Percentiles rank a stretch among this genome's conserved stretches.
Conservation (phyloP, 805 yeast genomes). For the Saccharomycopsis oosterbeekiorum region DNA sequence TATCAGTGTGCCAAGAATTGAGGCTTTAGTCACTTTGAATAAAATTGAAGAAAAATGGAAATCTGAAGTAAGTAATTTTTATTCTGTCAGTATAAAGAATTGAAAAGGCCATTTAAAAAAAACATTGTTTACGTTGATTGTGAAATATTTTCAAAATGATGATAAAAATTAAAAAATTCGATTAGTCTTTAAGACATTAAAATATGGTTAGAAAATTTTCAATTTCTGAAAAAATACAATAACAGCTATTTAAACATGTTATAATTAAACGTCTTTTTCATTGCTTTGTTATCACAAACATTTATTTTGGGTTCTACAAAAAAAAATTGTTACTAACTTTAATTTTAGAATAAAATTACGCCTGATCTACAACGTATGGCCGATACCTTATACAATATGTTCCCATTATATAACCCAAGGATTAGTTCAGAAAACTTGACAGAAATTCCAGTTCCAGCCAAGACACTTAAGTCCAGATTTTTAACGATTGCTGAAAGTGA, state of each 20-base stretch:
- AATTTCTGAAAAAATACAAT: slow-evolving; percentile 20
- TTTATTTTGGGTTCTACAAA: neutral
- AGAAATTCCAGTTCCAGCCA: slow-evolving; percentile 87
- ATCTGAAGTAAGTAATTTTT: slow-evolving; percentile 42
- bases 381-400: slow-evolving; percentile 60
- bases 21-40: slow-evolving; percentile 69
- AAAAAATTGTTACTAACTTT: slow-evolving; percentile 29
- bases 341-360: slow-evolving; percentile 35
- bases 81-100: neutral
- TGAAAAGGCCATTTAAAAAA: too few species aligned
- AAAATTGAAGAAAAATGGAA: slow-evolving; percentile 56
- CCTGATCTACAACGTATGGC: slow-evolving; percentile 53
- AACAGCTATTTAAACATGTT: neutral
- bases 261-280: neutral
- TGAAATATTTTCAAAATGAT: slow-evolving; percentile 26
- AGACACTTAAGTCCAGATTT: slow-evolving; percentile 73
- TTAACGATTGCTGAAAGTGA: slow-evolving; percentile 87
- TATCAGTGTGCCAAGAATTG: slow-evolving; percentile 74
- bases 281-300: neutral
- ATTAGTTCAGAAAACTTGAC: slow-evolving; percentile 62
- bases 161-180: slow-evolving; percentile 41
- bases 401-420: slow-evolving; percentile 56
- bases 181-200: slow-evolving; percentile 71
- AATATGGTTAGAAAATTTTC: slow-evolving; percentile 39
- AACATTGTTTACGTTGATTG: neutral